phyloP scores from a whole-genome alignment of 768 basidiomycete species.

The Brasilioporus rufonigricans region DNA sequence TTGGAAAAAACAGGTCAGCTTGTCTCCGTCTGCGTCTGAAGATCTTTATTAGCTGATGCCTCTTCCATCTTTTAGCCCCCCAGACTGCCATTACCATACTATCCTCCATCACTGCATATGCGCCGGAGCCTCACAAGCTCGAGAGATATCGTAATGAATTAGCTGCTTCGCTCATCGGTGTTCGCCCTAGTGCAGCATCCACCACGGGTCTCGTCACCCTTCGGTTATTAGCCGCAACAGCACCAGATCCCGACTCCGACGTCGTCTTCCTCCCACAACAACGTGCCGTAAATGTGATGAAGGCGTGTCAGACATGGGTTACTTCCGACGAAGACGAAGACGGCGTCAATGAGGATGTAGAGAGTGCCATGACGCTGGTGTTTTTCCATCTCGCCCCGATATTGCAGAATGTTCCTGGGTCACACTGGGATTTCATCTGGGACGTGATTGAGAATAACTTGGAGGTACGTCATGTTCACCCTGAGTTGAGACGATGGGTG shows the following conservation, averaged over 20 bases:
- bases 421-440: conserved; percentile 92
- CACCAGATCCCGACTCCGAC: conserved; percentile 78
- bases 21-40: not conserved
- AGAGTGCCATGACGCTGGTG: conserved; percentile 71
- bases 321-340: conserved; percentile 48
- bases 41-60: not conserved
- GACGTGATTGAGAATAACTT: conserved; percentile 86
- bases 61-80: conserved; percentile 48
- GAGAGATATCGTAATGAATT: conserved; percentile 88
- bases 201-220: conserved; percentile 67
- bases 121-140: conserved; percentile 67
- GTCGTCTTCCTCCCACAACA: conserved; percentile 81
- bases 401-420: conserved; percentile 79
- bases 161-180: conserved; percentile 73
- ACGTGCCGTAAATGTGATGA: conserved; percentile 83
- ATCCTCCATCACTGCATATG: conserved; percentile 54
- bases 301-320: conserved; percentile 85
- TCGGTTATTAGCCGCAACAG: conserved; percentile 64
- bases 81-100: conserved; percentile 67
- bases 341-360: conserved; percentile 73
- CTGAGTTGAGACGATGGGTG: not conserved
- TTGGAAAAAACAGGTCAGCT: conserved; percentile 60
- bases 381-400: conserved; percentile 81
- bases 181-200: conserved; percentile 61
- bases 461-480: conserved; percentile 53